Percentiles rank a stretch among this genome's conserved stretches.
Conservation (phyloP, 176 grass and related monocot species). For the Pontederia paniculata region DNA sequence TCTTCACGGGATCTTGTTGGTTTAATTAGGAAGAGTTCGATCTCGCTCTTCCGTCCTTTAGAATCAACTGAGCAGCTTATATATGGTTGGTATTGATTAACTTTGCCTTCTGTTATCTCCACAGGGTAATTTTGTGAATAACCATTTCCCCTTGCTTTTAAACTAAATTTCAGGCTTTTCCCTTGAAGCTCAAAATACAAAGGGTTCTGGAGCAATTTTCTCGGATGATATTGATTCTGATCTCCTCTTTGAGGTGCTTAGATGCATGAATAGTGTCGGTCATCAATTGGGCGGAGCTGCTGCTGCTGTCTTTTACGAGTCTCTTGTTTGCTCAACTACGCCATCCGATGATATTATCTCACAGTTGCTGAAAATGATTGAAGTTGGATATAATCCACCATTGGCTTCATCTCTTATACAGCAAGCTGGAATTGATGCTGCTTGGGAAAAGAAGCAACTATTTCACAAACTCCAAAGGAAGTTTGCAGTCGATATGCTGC, state of each 20-base stretch:
- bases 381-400: constrained; percentile 50
- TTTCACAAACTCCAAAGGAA: constrained; percentile 78
- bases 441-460: constrained; percentile 51
- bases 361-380: constrained; percentile 72
- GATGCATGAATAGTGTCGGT: constrained; percentile 82
- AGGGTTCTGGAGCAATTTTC: constrained; percentile 23
- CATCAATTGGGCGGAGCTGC: constrained; percentile 65
- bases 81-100: constrained; percentile 40
- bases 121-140: not conserved
- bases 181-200: constrained; percentile 31
- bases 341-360: constrained; percentile 65
- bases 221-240: constrained; percentile 37
- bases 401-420: constrained; percentile 43
- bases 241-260: constrained; percentile 67
- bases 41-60: constrained; percentile 84
- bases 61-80: constrained; percentile 63
- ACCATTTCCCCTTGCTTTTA: too few species aligned
- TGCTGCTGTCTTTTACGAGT: constrained; percentile 77
- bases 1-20: constrained; percentile 49
- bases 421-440: constrained; percentile 66
- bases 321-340: constrained; percentile 48
- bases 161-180: constrained; percentile 50
- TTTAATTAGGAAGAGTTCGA: constrained; percentile 75
- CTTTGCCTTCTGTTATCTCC: constrained; percentile 4
- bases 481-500: constrained; percentile 89